Evolutionary conservation across 257 asterid genomes (phyloP), one percentile per base, ranked within the genome.

Genomic region (Solanum clarkiae): DNA sequence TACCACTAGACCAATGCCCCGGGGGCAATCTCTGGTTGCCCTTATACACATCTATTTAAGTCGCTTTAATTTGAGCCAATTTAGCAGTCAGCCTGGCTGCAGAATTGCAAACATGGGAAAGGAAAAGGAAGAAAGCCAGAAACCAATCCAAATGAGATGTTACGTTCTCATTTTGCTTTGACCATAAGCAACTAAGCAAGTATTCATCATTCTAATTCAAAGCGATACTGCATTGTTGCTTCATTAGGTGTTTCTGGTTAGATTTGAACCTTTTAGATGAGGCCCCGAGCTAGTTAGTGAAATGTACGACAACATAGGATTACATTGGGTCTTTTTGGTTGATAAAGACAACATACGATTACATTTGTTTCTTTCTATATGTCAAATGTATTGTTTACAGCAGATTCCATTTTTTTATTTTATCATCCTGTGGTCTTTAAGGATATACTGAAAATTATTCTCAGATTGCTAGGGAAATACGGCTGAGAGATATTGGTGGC

Each of bases 401-500:
- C 63, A 77, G 82, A 77, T 51, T 77, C 65, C 82, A 10, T 15
- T 77, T 51, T 75, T 75, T 6, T 2, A 49, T 13, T 49, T 75
- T 26, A 24, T 68, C 75, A 32, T 75, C 32, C 15, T 53, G 49
- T 49, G 44, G 82, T 79, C 57, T 53, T 79, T 9, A 26, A 10
- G 47, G 60, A 79, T 79, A 29, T 53, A 53, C 47, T 53, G 47
- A 79, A 47, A 53, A 26, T 26, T 53, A 53, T 84, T 87, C 90
- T 85, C 94, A 97, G 99, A 95, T 97, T 88, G 98, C 98, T 85
- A 93, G 98, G 90, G 99, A 97, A 91, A 85, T 95, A 86, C 91
- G 98, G 95, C 93, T 97, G 91, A 94, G 99, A 89, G 99, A 97
- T 84, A 88, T 97, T 87, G 99, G 98, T 90, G 98, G 99, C 87